A percentile compares a stretch with the other conserved stretches of the same genome.
Evolutionary conservation across 2,329 filamentous ascomycete species (phyloP).

Genomic region (Dothideomycetes sp.): DNA sequence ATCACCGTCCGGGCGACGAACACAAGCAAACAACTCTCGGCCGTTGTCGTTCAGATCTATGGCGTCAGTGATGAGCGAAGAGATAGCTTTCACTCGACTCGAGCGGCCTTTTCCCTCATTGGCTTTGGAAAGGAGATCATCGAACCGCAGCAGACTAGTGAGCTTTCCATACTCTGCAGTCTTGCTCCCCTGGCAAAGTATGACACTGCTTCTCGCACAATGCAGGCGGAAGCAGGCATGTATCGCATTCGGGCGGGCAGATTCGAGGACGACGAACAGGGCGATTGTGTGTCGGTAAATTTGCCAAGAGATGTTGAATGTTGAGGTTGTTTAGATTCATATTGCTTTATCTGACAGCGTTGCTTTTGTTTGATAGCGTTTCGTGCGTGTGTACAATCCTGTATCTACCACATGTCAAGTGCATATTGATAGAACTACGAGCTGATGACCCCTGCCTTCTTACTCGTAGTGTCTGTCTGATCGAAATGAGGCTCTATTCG

Average conservation of each 20-base stretch:
- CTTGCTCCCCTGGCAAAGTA: slow-evolving; percentile 3
- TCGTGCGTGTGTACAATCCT: too few species aligned
- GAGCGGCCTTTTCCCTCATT: background rate
- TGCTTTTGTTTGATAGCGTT: too few species aligned
- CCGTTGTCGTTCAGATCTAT: slow-evolving; percentile 2
- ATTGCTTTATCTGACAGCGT: too few species aligned
- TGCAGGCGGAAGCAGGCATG: background rate
- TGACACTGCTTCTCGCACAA: background rate
- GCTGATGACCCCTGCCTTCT: too few species aligned
- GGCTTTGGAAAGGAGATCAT: slow-evolving; percentile 4
- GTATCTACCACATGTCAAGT: too few species aligned
- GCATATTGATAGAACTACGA: too few species aligned
- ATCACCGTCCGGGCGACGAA: slow-evolving; percentile 3
- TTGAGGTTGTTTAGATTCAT: too few species aligned
- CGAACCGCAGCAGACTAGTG: slow-evolving; percentile 1
- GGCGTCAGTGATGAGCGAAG: background rate
- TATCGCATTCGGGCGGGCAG: background rate
- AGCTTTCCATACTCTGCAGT: background rate
- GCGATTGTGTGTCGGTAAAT: too few species aligned
- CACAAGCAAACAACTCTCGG: background rate
- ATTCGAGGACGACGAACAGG: slow-evolving; percentile 1
- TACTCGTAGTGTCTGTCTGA: too few species aligned
- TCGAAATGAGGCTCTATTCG: too few species aligned
- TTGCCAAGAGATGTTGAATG: too few species aligned
- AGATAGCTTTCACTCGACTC: background rate